phyloP scores from a whole-genome alignment of 192 early-diverging fungal species.

The Pilaira anomala region DNA sequence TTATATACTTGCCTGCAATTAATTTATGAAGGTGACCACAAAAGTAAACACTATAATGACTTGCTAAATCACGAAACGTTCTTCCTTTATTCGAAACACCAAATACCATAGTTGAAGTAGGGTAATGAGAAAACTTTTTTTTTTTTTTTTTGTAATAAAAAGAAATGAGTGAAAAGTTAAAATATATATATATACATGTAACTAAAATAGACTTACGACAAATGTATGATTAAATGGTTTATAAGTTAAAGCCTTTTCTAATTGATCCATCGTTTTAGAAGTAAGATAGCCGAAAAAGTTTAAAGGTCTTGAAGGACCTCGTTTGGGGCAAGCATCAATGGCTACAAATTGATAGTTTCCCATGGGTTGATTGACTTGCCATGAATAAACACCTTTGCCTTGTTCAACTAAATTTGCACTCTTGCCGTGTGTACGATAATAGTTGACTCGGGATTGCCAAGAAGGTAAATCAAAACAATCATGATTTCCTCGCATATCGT shows the following conservation, averaged over 20 bases:
- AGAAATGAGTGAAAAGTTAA: not conserved
- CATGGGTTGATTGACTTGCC: slow-evolving; percentile 60
- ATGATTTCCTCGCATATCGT: slow-evolving; percentile 92
- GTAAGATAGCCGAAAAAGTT: slow-evolving; percentile 91
- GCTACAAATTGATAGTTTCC: slow-evolving; percentile 84
- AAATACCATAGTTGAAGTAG: slow-evolving; percentile 73
- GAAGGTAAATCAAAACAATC: slow-evolving; percentile 83
- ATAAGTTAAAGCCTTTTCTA: slow-evolving; percentile 51
- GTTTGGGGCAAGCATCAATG: slow-evolving; percentile 70
- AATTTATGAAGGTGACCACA: slow-evolving; percentile 83
- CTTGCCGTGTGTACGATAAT: slow-evolving; percentile 56
- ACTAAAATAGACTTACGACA: slow-evolving; percentile 44
- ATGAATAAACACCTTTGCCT: slow-evolving; percentile 48
- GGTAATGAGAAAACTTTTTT: slow-evolving; percentile 77
- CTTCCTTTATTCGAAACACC: slow-evolving; percentile 59
- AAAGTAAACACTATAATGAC: slow-evolving; percentile 69
- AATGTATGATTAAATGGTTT: slow-evolving; percentile 62
- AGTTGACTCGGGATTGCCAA: slow-evolving; percentile 58
- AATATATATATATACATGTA: not conserved
- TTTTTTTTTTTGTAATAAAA: slow-evolving; percentile 14
- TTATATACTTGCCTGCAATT: slow-evolving; percentile 8
- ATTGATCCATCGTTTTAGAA: slow-evolving; percentile 64
- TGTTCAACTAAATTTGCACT: slow-evolving; percentile 29
- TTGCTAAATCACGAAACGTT: slow-evolving; percentile 57
- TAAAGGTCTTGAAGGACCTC: slow-evolving; percentile 74